Evolutionary conservation across 177 flowering plant species (phyloP), one percentile per base, ranked within the genome.

Genomic region (Vitis hybrid): DNA sequence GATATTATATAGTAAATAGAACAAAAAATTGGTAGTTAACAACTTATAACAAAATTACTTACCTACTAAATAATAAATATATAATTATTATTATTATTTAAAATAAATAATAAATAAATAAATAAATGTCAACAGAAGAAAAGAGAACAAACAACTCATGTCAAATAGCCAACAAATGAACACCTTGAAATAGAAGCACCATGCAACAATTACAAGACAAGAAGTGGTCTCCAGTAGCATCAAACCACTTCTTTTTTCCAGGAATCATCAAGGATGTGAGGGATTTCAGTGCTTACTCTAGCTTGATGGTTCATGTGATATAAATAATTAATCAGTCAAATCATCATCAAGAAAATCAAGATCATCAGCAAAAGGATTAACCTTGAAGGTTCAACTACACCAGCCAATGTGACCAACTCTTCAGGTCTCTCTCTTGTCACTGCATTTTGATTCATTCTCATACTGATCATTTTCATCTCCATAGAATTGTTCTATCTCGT

Each of bases 401-500:
- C n/a, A 55, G 39, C 45, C 56, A 51, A 51, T 2, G 57, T 65
- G 9, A 65, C 68, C 68, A 65, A 10, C 12, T 65, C 68, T 19
- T n/a, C 51, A 60, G 48, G 14, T n/a, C 64, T 58, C 33, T 19
- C 19, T 3, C 29, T 2, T 22, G 29, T 26, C 29, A 3, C 29
- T 26, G 29, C 29, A 26, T 26, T 50, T 74, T 19, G 64, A 64
- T 48, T 62, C 76, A 21, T 10, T 56, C 33, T 66, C 75, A 56
- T 60, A 31, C 19, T 74, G 72, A 18, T 69, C 69, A 56, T 69
- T 57, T 56, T 69, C 69, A 59, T 64, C 72, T 58, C 59, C 72
- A 58, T 63, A 64, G 26, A 64, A 26, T 7, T 51, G 72, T 60
- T 74, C 72, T 62, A 74, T 39, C 60, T 64, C 62, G 60, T 59